Base-by-base conservation (phyloP, 2,329 filamentous ascomycete genomes). In the Sarocladium kiliense region DNA sequence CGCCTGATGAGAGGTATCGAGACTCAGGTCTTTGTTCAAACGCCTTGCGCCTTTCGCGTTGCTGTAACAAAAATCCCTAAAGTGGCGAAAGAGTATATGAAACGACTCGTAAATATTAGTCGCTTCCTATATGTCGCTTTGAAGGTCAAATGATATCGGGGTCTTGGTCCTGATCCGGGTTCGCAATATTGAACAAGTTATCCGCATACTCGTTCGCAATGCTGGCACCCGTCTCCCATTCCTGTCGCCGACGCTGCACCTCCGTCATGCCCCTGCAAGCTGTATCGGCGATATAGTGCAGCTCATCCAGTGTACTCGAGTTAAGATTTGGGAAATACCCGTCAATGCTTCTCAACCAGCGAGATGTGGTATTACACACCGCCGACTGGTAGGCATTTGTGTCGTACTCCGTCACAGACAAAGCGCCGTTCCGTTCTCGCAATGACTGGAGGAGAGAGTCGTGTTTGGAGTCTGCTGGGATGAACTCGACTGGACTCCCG, bases 321-420 rank as follows among this genome's bases (percentile, higher is more conserved):
- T 76, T 76, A 60, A 68, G 70, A 60, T 77, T 77, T 25, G 68
- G 65, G 56, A 77, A 78, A 4, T 71, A 60, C 32, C 72, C 73
- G 58, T 77, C 74, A 55, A 77, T 71, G 55, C 71, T 71, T 54
- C 45, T 37, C 7, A 66, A 67, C 71, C 73, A 76, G 54, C 66
- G 60, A 14, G 74, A 74, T 2, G 73, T 75, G 3, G 69, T 64
- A 56, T 74, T 75, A 12, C 59, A 63, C n/a, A 72, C 65, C n/a
- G 66, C 64, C 41, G 63, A 63, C 59, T 71, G 68, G 58, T 73
- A 65, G 32, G 71, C 68, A 56, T 69, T 69, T 25, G 65, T 62
- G 51, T 71, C 65, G 62, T 72, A 70, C 42, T 74, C 71, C 2
- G 60, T 62, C 16, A 71, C 64, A 2, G 59, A 56, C 36, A 62